phyloP scores from a whole-genome alignment of 1,284 basidiomycete species.

The Ustilago tritici region DNA sequence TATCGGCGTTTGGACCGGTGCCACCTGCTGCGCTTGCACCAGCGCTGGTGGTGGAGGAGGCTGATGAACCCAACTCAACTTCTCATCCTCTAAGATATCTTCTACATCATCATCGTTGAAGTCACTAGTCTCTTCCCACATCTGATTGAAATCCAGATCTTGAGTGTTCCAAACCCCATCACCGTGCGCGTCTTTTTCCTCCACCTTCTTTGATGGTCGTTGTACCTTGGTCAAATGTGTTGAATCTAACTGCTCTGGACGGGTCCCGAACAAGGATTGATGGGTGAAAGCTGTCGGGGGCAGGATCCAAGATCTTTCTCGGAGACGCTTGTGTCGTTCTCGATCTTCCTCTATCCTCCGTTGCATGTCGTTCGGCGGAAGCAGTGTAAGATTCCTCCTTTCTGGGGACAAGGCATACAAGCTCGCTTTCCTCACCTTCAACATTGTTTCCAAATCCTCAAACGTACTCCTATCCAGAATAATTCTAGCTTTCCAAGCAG shows the following conservation, averaged over 20 bases:
- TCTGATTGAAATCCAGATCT: conserved; percentile 47
- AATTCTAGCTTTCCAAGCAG: conserved; percentile 24
- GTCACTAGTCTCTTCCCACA: conserved; percentile 53
- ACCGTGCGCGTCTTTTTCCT: conserved; percentile 18
- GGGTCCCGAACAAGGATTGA: conserved; percentile 20
- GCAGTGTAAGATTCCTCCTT: conserved; percentile 51
- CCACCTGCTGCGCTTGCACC: not conserved
- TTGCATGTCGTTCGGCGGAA: conserved; percentile 80
- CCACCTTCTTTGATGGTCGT: not conserved
- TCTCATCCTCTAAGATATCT: conserved; percentile 21
- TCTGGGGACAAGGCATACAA: conserved; percentile 35
- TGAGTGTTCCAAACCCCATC: conserved; percentile 36
- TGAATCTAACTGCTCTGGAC: conserved; percentile 39
- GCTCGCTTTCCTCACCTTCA: conserved; percentile 17
- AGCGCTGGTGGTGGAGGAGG: conserved; percentile 13
- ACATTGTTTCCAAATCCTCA: conserved; percentile 20
- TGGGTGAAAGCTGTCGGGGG: conserved; percentile 72
- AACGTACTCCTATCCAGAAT: conserved; percentile 15
- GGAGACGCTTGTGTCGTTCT: conserved; percentile 89
- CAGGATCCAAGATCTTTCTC: conserved; percentile 90
- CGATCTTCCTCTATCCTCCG: conserved; percentile 93
- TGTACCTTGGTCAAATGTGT: conserved; percentile 24
- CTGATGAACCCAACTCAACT: conserved; percentile 19
- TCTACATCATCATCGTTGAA: conserved; percentile 51
- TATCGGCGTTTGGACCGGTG: not conserved